Base-by-base conservation (phyloP, 1,284 basidiomycete species). In the Coniferiporia weirii region DNA sequence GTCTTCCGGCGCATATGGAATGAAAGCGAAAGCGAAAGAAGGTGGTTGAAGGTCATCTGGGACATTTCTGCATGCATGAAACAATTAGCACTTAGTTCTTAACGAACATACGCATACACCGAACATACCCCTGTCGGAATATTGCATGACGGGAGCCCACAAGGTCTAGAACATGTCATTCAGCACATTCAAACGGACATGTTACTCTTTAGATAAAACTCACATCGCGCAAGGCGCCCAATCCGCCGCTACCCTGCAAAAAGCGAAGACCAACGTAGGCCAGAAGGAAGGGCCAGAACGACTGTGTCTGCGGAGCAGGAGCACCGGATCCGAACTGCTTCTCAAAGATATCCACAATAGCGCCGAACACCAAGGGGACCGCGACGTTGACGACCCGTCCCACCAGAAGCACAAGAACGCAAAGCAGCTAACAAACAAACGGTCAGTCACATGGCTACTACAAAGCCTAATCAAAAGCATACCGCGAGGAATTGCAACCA, bases 91-190 rank as follows among this genome's bases (percentile, higher is more conserved):
- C 13, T 53, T 44, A 32, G 20, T 38, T 55, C 27, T 43, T 13
- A 45, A 34, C 15, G 20, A 22, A 38, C 17, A 50, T 43, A 10
- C 35, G 5, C 13, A 38, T 8, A 47, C 15, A 2, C 15, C 35
- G 36, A 34, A 61, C 76, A 34, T 64, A 80, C 81, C 81, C 66
- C 85, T 73, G 67, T 90, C 87, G 0, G 88, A 92, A 69, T 86
- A 91, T 73, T 93, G 91, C 83, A 93, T 89, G 32, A 95, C 87
- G 1, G 93, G 91, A 10, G 86, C 81, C 89, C 91, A 89, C 12
- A 91, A 75, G 47, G 76, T 72, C 85, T 89, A 61, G 51, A 58
- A 56, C 49, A 63, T 27, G 27, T 52, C 17, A 35, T 32, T 61
- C 7, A 57, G 40, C 13, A 27, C 20, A 22, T 27, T 19, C 17